These are phyloP conservation scores for Zoysia matrella DNA, from an alignment of 202 grass and related monocot species.

Conservation along the genomic window DNA sequence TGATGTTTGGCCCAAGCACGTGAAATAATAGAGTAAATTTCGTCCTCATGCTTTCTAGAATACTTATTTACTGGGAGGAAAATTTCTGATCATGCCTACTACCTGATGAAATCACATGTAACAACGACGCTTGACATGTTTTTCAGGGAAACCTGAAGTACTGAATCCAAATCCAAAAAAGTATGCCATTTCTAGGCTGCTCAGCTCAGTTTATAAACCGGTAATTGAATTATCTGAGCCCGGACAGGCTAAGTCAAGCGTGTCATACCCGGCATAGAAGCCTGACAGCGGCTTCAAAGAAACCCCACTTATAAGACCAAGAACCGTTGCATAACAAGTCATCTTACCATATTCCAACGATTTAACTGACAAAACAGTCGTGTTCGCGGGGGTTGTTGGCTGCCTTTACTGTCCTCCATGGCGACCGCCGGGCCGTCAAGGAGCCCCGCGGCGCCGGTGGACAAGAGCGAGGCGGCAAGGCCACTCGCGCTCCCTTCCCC, in stretches of 20 bases:
- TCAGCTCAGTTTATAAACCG: background rate
- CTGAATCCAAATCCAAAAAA: background rate
- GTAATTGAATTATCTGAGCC: no score
- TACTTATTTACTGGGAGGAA: background rate
- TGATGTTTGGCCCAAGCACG: background rate
- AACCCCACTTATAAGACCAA: conserved; percentile 21
- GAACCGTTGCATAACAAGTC: background rate
- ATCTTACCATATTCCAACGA: background rate
- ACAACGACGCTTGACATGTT: background rate
- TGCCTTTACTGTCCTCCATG: background rate
- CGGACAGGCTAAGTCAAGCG: conserved; percentile 31
- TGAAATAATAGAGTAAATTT: no score
- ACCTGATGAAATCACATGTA: background rate
- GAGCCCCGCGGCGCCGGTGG: background rate
- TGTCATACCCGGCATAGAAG: conserved; percentile 3
- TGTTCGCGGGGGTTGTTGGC: background rate
- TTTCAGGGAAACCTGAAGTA: background rate
- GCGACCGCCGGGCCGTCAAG: background rate
- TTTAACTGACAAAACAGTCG: background rate
- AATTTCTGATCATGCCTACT: background rate
- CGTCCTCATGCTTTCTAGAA: no score
- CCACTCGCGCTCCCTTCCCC: conserved; percentile 45
- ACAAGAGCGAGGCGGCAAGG: conserved; percentile 40
- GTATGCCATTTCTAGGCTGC: background rate
- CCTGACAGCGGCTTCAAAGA: background rate